Evolutionary conservation across 495 filamentous ascomycete genomes (phyloP), one percentile per base, ranked within the genome.

Genomic region (Recurvomyces mirabilis): DNA sequence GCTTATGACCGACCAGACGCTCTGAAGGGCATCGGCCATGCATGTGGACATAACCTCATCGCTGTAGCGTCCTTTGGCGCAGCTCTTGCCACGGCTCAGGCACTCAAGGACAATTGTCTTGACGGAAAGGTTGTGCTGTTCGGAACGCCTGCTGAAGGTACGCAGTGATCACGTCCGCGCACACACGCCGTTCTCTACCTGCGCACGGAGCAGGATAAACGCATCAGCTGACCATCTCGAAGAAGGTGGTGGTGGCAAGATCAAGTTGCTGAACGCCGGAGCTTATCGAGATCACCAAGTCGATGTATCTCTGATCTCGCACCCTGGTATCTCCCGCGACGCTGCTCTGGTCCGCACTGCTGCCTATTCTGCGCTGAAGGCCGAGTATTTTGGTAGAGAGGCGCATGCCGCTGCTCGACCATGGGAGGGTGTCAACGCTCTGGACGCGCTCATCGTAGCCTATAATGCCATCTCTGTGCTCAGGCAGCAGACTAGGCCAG

Each of bases 171-270:
- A n/a, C n/a, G n/a, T n/a, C n/a, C n/a, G n/a, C n/a, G n/a, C n/a
- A n/a, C n/a, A n/a, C n/a, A n/a, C n/a, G n/a, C n/a, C n/a, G n/a
- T n/a, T n/a, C n/a, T n/a, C n/a, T n/a, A n/a, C n/a, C n/a, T n/a
- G n/a, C n/a, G n/a, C n/a, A n/a, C n/a, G n/a, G n/a, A n/a, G n/a
- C n/a, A n/a, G n/a, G n/a, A n/a, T n/a, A n/a, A n/a, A n/a, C n/a
- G n/a, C 7, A 26, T 20, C 20, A 26, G 4, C 37, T 40, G 20
- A 26, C 15, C 3, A 6, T 7, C 7, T 15, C 9, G 2, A 32
- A 54, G 51, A 84, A 64, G 74, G 72, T 14, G 77, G 78, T 10
- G 79, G 79, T 6, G 81, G 80, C 18, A 84, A 86, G 56, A 77
- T 77, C 42, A 72, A 70, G 32, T 65, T 84, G 6, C 65, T 83